phyloP scores from a whole-genome alignment of 2,329 filamentous ascomycete genomes.

The Pezicula radicicola region DNA sequence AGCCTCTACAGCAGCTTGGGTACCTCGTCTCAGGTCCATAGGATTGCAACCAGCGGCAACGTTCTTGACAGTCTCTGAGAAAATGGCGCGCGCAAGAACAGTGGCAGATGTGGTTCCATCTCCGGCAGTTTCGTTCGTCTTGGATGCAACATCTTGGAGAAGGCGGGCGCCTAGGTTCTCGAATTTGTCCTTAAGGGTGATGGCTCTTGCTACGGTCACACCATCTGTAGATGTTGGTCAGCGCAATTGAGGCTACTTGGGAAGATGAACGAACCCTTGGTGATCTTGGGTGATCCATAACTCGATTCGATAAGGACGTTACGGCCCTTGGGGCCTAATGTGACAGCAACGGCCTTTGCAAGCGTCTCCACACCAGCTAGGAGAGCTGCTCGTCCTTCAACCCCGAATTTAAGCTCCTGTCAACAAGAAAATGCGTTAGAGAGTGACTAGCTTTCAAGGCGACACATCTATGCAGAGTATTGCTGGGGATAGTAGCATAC shows the following conservation, averaged over 20 bases:
- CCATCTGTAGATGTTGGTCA: conserved; percentile 57
- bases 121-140: conserved; percentile 98
- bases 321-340: conserved; percentile 94
- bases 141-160: conserved; percentile 95
- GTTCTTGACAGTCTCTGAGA: conserved; percentile 99
- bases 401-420: conserved; percentile 96
- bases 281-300: conserved; percentile 99
- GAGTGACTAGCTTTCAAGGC: background rate
- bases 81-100: conserved; percentile 94
- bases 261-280: conserved; percentile 70
- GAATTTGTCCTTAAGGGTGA: conserved; percentile 96
- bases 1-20: conserved; percentile 91
- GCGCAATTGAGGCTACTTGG: background rate
- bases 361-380: conserved; percentile 95
- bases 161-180: conserved; percentile 98
- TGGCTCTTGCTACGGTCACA: conserved; percentile 86
- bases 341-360: conserved; percentile 92
- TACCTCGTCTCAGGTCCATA: conserved; percentile 96
- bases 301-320: conserved; percentile 98
- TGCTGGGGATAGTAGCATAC: conserved; percentile 44
- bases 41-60: conserved; percentile 99
- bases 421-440: conserved; percentile 6
- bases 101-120: conserved; percentile 98
- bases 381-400: conserved; percentile 85
- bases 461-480: background rate